Evolutionary conservation across 768 basidiomycete species (phyloP), one percentile per base, ranked within the genome.

Genomic region (Podaxis mareebaensis): DNA sequence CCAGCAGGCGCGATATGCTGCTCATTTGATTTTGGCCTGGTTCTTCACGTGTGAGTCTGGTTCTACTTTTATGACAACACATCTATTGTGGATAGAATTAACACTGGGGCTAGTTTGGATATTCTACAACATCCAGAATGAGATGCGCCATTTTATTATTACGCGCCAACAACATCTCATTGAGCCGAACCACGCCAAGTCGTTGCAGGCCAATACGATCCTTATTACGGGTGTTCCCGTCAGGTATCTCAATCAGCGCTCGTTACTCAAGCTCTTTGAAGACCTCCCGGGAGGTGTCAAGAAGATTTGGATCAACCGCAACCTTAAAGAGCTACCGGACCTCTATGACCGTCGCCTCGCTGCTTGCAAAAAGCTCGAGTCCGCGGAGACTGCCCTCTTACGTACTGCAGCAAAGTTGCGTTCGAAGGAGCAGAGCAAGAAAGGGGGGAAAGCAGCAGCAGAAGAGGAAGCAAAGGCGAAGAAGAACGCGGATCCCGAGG

Each of bases 271-370:
- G 54, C 75, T 96, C 11, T 96, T 93, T 74, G 83, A 84, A n/a
- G 83, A 85, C 61, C 82, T 98, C 2, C 96, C 97, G 0, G 96
- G 96, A 10, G 96, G 96, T 15, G 91, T 96, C 7, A 89, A 88
- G 71, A 85, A 87, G 66, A 87, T 99, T 40, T 99, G 96, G 95
- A 82, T 99, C 42, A 96, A 95, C 73, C 83, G 92, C 54, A 85
- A 98, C 70, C 79, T 98, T 30, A 93, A 93, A 72, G 90, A 93
- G 10, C 82, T 99, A 56, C 95, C 95, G 1, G 88, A 90, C 46
- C 70, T 93, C 20, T 91, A 92, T 69, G 87, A 95, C 38, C 84
- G 90, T 39, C 89, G 94, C 22, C 72, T 88, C 15, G 80, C 80
- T 2, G 93, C 93, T 0, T 87, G 84, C 67, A 79, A 79, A 64